Percentiles rank a stretch among this genome's conserved stretches.
Evolutionary conservation across 2,329 filamentous ascomycete species (phyloP).

Genomic region (Penicillium verrucosum): DNA sequence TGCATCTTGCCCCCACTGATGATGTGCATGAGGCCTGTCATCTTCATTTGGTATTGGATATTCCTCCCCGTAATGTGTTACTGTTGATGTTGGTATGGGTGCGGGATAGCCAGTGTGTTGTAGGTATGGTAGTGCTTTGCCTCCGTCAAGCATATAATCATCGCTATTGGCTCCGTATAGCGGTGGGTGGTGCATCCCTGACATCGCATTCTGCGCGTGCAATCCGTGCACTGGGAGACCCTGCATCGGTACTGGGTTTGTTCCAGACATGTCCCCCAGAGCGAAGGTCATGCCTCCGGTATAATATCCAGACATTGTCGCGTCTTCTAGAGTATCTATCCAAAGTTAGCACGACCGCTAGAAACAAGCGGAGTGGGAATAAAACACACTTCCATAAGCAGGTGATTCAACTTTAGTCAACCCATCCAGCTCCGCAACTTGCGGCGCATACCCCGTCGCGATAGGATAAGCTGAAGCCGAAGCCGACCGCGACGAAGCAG

Average conservation of each 20-base stretch:
- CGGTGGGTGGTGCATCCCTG: not conserved
- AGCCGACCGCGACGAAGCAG: not conserved
- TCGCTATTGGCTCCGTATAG: not conserved
- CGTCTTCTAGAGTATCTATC: not conserved
- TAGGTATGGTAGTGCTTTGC: not conserved
- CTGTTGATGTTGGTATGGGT: not conserved
- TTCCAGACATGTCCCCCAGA: not conserved
- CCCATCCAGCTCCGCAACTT: constrained; percentile 10
- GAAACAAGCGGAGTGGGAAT: not conserved
- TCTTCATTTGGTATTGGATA: not conserved
- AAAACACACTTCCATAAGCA: constrained; percentile 7
- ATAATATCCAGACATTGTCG: not conserved
- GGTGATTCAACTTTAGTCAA: constrained; percentile 1
- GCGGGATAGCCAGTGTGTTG: not conserved
- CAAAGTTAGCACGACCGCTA: not conserved
- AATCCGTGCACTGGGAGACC: not conserved
- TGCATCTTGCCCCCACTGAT: not conserved
- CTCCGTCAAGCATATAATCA: not conserved
- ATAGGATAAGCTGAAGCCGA: constrained; percentile 7
- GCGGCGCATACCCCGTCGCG: constrained; percentile 9
- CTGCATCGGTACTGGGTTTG: not conserved
- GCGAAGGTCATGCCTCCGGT: not conserved
- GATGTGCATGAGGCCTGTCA: not conserved
- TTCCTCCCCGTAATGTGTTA: not conserved
- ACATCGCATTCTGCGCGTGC: not conserved